Evolutionary conservation across 208 protist genomes (phyloP).

Genomic region (Herpetomonas tarakana): DNA sequence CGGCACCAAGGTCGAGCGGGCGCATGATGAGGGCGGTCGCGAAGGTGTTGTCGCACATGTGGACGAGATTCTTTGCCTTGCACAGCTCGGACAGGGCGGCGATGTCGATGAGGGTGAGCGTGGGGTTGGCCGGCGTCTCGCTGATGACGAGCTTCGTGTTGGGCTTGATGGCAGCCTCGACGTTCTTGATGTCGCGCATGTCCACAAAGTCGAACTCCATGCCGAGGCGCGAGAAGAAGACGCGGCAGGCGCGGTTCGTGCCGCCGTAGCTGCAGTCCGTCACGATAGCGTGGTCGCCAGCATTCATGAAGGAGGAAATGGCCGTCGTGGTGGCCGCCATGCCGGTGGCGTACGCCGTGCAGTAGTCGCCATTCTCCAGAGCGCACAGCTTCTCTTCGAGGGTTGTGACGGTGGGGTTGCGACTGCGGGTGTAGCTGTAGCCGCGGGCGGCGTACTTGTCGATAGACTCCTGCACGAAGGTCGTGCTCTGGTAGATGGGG

Average conservation of each 20-base stretch:
- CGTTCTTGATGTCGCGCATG: constrained; percentile 85
- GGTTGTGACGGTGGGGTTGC: constrained; percentile 93
- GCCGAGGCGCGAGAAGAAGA: constrained; percentile 85
- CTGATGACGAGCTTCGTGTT: constrained; percentile 95
- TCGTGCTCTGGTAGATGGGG: constrained; percentile 86
- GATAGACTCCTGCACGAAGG: constrained; percentile 90
- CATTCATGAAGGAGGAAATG: constrained; percentile 89
- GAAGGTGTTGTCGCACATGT: constrained; percentile 97
- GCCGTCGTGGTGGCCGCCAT: constrained; percentile 90
- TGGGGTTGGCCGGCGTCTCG: constrained; percentile 96
- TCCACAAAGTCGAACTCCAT: constrained; percentile 95
- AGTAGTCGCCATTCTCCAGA: constrained; percentile 90
- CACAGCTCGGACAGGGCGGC: constrained; percentile 81
- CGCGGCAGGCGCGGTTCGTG: constrained; percentile 88
- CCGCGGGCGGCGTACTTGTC: constrained; percentile 73
- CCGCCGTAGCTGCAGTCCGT: constrained; percentile 96
- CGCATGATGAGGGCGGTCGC: constrained; percentile 95
- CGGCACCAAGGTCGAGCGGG: constrained; percentile 94
- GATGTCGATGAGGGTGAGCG: constrained; percentile 92
- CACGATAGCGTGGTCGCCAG: constrained; percentile 89
- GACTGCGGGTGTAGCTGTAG: constrained; percentile 92
- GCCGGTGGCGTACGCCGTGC: constrained; percentile 82
- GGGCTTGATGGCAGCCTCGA: constrained; percentile 74
- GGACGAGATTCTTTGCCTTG: constrained; percentile 69
- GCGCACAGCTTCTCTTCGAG: constrained; percentile 90